Conservation (phyloP, 2,329 filamentous ascomycete genomes). For the Penicillium sp. region DNA sequence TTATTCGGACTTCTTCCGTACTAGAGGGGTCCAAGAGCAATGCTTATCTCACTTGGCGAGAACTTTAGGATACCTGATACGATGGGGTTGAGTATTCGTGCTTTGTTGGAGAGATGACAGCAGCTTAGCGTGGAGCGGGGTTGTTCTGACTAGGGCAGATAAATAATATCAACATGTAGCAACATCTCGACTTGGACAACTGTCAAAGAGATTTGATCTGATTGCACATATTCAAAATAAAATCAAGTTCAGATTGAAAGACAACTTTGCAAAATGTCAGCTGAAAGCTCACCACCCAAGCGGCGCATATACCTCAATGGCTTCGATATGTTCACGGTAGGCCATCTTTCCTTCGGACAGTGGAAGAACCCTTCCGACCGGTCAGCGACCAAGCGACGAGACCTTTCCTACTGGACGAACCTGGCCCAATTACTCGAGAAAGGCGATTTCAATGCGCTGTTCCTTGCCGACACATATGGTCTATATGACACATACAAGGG, state of each 20-base stretch:
- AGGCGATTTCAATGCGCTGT: conserved; percentile 49
- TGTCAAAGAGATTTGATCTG: not conserved
- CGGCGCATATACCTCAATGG: conserved; percentile 39
- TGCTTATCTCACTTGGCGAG: not conserved
- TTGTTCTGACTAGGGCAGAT: not conserved
- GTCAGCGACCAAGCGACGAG: conserved; percentile 39
- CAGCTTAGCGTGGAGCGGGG: not conserved
- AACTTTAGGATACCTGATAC: not conserved
- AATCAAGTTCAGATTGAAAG: not conserved
- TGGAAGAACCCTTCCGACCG: conserved; percentile 33
- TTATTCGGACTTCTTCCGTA: not conserved
- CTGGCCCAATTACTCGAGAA: conserved; percentile 48
- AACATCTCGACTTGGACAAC: not conserved
- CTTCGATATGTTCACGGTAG: conserved; percentile 42
- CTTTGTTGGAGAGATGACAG: not conserved
- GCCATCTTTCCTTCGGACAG: conserved; percentile 40
- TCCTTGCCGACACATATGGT: conserved; percentile 49
- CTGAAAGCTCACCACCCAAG: not conserved
- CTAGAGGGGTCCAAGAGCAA: not conserved
- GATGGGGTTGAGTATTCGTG: not conserved
- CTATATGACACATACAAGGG: conserved; percentile 46
- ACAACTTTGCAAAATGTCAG: not conserved
- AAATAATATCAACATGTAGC: not conserved
- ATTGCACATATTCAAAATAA: not conserved
- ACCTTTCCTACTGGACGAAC: conserved; percentile 47